These are phyloP conservation scores for Mucor ambiguus DNA, from an alignment of 371 early-diverging fungal species.

Conservation along the genomic window DNA sequence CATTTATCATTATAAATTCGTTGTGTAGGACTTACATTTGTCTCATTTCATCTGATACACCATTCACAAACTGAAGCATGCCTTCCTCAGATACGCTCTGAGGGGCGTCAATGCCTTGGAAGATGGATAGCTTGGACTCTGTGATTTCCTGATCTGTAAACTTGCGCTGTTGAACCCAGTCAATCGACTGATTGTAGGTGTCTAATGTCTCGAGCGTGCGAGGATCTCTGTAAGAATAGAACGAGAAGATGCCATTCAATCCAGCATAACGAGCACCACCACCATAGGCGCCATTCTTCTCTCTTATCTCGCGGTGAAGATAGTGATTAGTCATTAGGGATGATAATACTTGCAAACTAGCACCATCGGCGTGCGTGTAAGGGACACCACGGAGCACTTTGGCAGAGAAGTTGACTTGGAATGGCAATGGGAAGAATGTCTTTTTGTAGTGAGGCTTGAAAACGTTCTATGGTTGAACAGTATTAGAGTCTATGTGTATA, in stretches of 20 bases:
- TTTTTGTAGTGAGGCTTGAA: slow-evolving; percentile 44
- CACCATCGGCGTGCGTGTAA: slow-evolving; percentile 81
- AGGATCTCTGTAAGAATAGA: slow-evolving; percentile 95
- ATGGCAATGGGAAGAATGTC: slow-evolving; percentile 74
- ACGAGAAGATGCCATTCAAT: slow-evolving; percentile 79
- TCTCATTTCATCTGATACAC: slow-evolving; percentile 84
- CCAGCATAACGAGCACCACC: slow-evolving; percentile 82
- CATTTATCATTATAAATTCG: background rate
- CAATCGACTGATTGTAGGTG: slow-evolving; percentile 64
- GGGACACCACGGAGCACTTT: slow-evolving; percentile 77
- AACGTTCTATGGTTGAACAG: slow-evolving; percentile 12
- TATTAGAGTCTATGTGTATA: background rate
- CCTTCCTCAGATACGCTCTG: slow-evolving; percentile 86
- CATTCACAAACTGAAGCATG: slow-evolving; percentile 73
- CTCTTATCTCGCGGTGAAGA: slow-evolving; percentile 93
- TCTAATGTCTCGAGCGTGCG: slow-evolving; percentile 74
- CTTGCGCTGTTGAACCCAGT: slow-evolving; percentile 65
- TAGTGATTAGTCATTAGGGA: slow-evolving; percentile 83
- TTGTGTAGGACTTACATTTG: slow-evolving; percentile 59
- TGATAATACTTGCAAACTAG: slow-evolving; percentile 77
- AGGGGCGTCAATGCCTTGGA: slow-evolving; percentile 85
- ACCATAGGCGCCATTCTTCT: slow-evolving; percentile 97
- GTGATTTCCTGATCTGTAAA: slow-evolving; percentile 73
- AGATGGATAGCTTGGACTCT: slow-evolving; percentile 92
- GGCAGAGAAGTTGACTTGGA: slow-evolving; percentile 86